Conservation (phyloP, 129 eudicot species). For the Pittosporum tobira region DNA sequence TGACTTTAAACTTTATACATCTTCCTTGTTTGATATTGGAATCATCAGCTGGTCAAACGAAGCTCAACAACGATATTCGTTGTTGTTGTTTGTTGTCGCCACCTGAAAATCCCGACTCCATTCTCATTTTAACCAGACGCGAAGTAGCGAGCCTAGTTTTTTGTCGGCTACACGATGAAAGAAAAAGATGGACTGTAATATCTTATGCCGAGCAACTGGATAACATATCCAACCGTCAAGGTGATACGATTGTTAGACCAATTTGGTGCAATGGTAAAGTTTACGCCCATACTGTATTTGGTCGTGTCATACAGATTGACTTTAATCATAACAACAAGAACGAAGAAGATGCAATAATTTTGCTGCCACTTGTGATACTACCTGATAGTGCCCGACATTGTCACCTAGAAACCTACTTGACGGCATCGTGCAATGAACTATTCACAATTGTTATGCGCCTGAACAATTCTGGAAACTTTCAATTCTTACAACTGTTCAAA, state of each 20-base stretch:
- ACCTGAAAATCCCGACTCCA: neutral
- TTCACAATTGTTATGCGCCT: neutral
- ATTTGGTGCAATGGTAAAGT: slow-evolving; percentile 15
- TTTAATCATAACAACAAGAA: slow-evolving; percentile 1
- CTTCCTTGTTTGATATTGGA: neutral
- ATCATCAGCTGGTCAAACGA: neutral
- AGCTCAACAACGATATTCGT: neutral
- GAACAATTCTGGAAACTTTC: neutral
- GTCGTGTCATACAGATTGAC: slow-evolving; percentile 11
- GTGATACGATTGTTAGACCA: neutral
- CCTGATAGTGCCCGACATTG: neutral
- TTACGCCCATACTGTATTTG: neutral
- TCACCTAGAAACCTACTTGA: neutral
- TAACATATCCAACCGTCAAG: neutral
- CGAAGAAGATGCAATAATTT: neutral
- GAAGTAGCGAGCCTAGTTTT: neutral
- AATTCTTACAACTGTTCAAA: neutral
- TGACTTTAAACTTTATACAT: neutral
- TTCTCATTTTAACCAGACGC: neutral
- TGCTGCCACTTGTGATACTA: neutral
- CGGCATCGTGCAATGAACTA: slow-evolving; percentile 7
- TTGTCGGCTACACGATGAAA: neutral
- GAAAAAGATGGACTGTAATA: slow-evolving; percentile 8
- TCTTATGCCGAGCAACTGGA: slow-evolving; percentile 9
- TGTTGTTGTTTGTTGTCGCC: neutral